Evolutionary conservation across 169 alveolate species (phyloP).

Genomic region (Cryptosporidium sp.): DNA sequence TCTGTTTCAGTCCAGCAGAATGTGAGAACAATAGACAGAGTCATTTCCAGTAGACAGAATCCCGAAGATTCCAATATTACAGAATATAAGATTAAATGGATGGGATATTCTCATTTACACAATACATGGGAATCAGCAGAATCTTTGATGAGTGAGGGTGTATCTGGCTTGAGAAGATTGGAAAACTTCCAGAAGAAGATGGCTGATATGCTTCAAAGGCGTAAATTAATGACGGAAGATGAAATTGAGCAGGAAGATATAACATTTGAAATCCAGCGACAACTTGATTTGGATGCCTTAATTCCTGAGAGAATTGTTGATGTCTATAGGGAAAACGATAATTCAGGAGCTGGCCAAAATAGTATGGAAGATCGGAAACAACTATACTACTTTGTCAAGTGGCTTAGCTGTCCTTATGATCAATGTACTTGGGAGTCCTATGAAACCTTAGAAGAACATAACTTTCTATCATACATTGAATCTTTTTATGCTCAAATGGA

Average conservation of each 20-base stretch:
- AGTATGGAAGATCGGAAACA: slow-evolving; percentile 37
- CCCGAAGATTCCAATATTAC: slow-evolving; percentile 77
- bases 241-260: slow-evolving; percentile 91
- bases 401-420: slow-evolving; percentile 91
- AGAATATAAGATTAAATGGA: slow-evolving; percentile 89
- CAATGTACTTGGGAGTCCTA: slow-evolving; percentile 91
- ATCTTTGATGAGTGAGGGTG: slow-evolving; percentile 78
- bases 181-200: slow-evolving; percentile 87
- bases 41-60: slow-evolving; percentile 15
- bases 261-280: slow-evolving; percentile 86
- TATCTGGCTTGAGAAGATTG: slow-evolving; percentile 85
- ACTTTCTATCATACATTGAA: slow-evolving; percentile 82
- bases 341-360: slow-evolving; percentile 28
- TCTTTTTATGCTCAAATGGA: slow-evolving; percentile 85
- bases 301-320: slow-evolving; percentile 88
- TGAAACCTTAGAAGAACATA: slow-evolving; percentile 86
- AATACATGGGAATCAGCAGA: slow-evolving; percentile 90
- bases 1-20: neutral
- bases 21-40: slow-evolving; percentile 45
- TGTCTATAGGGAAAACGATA: slow-evolving; percentile 17
- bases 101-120: slow-evolving; percentile 90
- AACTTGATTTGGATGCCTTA: slow-evolving; percentile 90
- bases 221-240: slow-evolving; percentile 88
- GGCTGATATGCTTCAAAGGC: slow-evolving; percentile 82
- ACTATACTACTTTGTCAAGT: slow-evolving; percentile 86